phyloP scores from a whole-genome alignment of 257 asterid species.

The Cynanchum wilfordii region DNA sequence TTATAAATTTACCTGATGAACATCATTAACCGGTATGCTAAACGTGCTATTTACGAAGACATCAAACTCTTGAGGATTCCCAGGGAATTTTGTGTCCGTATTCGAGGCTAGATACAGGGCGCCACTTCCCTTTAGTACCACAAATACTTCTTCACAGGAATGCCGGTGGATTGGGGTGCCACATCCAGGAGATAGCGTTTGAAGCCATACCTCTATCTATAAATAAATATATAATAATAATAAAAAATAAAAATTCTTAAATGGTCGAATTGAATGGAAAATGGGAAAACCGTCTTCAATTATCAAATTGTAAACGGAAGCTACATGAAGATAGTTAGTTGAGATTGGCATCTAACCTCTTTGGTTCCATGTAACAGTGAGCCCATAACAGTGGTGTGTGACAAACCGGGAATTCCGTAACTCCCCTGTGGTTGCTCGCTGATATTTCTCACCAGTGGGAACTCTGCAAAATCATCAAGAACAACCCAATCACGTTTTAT shows the following conservation, averaged over 20 bases:
- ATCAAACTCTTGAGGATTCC: slow-evolving; percentile 58
- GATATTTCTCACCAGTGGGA: slow-evolving; percentile 59
- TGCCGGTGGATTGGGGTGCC: slow-evolving; percentile 82
- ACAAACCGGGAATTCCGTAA: slow-evolving; percentile 60
- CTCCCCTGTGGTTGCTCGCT: slow-evolving; percentile 52
- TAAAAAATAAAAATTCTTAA: too few relatives aligned
- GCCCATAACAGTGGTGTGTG: slow-evolving; percentile 74
- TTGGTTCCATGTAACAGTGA: slow-evolving; percentile 66
- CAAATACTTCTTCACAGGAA: slow-evolving; percentile 82
- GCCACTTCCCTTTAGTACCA: slow-evolving; percentile 82
- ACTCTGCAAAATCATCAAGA: slow-evolving; percentile 13
- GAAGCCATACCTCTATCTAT: slow-evolving; percentile 87
- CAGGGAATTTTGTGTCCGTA: slow-evolving; percentile 57
- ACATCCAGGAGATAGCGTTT: slow-evolving; percentile 72
- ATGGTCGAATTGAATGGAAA: too few relatives aligned
- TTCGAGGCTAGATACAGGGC: slow-evolving; percentile 65
- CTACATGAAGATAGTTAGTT: background rate
- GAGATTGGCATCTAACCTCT: slow-evolving; percentile 38
- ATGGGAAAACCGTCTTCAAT: background rate
- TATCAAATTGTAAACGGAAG: background rate
- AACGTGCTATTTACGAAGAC: slow-evolving; percentile 65
- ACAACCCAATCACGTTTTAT: background rate
- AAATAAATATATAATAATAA: too few relatives aligned
- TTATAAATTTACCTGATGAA: slow-evolving; percentile 69
- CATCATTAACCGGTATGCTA: slow-evolving; percentile 75